Evolutionary conservation across 2,329 filamentous ascomycete genomes (phyloP).

Genomic region (Sporothrix euskadiensis): DNA sequence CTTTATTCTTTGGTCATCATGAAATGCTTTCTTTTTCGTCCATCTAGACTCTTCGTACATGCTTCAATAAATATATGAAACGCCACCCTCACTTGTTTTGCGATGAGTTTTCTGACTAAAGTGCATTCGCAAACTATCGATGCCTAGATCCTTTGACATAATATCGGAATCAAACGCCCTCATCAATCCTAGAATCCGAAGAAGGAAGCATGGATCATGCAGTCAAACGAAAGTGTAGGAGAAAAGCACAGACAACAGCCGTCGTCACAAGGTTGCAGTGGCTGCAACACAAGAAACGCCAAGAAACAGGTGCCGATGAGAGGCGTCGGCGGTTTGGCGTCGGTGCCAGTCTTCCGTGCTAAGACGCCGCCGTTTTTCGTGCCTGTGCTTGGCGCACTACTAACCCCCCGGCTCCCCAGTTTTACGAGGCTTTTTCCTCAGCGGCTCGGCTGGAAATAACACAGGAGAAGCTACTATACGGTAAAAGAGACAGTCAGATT

Average conservation of each 20-base stretch:
- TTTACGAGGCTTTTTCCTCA: background rate
- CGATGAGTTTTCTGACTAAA: background rate
- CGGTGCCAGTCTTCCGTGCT: background rate
- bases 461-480: background rate
- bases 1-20: too few relatives aligned
- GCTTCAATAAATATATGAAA: background rate
- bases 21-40: background rate
- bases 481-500: background rate
- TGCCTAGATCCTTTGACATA: background rate
- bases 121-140: background rate
- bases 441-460: background rate
- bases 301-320: background rate
- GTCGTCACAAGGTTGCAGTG: background rate
- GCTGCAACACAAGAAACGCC: background rate
- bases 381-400: background rate
- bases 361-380: background rate
- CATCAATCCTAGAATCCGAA: background rate
- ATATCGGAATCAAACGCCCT: background rate
- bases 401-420: background rate
- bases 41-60: background rate
- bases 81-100: background rate
- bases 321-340: background rate
- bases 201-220: background rate
- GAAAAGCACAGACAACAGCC: background rate
- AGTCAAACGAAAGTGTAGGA: background rate